Conservation (phyloP, 2,329 filamentous ascomycete species). For the Xylaria sp. region DNA sequence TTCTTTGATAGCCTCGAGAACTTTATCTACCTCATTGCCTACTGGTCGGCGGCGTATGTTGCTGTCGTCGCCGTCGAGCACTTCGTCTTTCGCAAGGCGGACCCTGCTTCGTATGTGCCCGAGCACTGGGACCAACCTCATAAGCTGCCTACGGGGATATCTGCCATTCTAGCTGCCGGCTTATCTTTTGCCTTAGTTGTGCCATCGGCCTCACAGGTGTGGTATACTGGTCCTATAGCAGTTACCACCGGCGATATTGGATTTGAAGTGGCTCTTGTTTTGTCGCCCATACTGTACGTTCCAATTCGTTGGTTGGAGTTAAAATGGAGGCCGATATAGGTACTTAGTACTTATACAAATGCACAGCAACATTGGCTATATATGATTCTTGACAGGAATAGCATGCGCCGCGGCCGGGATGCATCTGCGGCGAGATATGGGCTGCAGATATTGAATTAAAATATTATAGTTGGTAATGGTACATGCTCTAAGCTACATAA, state of each 20-base stretch:
- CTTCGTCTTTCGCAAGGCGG: slow-evolving; percentile 44
- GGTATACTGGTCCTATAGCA: slow-evolving; percentile 67
- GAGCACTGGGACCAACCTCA: slow-evolving; percentile 46
- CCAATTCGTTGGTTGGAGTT: slow-evolving; percentile 50
- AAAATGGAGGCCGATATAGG: slow-evolving; percentile 27
- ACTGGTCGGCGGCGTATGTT: slow-evolving; percentile 63
- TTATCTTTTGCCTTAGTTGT: slow-evolving; percentile 55
- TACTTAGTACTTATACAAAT: no score
- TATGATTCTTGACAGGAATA: no score
- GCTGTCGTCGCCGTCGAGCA: slow-evolving; percentile 54
- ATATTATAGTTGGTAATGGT: no score
- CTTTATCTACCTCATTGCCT: slow-evolving; percentile 62
- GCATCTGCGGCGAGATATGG: no score
- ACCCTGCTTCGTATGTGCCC: slow-evolving; percentile 45
- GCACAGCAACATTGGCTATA: no score
- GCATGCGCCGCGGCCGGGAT: no score
- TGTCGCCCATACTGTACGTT: slow-evolving; percentile 51
- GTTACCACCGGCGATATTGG: slow-evolving; percentile 67
- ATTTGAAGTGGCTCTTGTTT: slow-evolving; percentile 66
- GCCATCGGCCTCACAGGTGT: slow-evolving; percentile 65
- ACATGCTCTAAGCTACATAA: no score
- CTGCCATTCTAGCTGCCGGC: slow-evolving; percentile 46
- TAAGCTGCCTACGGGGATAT: slow-evolving; percentile 48
- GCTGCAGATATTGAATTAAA: no score
- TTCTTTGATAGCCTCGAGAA: slow-evolving; percentile 65